These are phyloP conservation scores for Penicillium palitans DNA, from an alignment of 2,329 filamentous ascomycete species.

Conservation along the genomic window DNA sequence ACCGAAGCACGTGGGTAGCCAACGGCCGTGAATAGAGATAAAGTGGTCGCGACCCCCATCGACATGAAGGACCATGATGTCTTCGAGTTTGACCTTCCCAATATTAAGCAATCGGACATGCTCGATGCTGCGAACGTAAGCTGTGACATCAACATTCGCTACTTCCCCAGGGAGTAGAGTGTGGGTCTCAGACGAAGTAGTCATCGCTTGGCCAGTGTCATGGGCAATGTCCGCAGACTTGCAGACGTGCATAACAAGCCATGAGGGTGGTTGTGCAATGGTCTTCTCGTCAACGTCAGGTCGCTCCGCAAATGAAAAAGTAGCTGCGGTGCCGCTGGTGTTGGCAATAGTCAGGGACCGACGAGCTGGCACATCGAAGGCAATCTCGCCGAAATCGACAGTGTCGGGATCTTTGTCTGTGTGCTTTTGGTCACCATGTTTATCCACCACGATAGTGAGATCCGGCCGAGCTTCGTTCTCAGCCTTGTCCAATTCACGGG, in stretches of 20 bases:
- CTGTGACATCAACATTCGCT: slow-evolving; percentile 66
- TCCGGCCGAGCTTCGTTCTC: slow-evolving; percentile 87
- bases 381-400: slow-evolving; percentile 76
- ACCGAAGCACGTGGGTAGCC: slow-evolving; percentile 80
- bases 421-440: slow-evolving; percentile 39
- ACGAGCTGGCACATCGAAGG: slow-evolving; percentile 65
- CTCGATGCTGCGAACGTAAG: slow-evolving; percentile 63
- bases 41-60: slow-evolving; percentile 87
- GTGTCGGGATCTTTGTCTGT: slow-evolving; percentile 49
- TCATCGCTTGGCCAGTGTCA: slow-evolving; percentile 27
- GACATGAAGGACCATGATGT: slow-evolving; percentile 84
- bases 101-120: slow-evolving; percentile 72
- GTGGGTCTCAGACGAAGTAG: slow-evolving; percentile 50
- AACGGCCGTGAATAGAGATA: slow-evolving; percentile 73
- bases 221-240: slow-evolving; percentile 47
- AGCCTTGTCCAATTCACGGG: slow-evolving; percentile 79
- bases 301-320: slow-evolving; percentile 75
- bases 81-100: slow-evolving; percentile 66
- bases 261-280: slow-evolving; percentile 54
- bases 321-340: slow-evolving; percentile 78
- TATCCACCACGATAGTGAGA: slow-evolving; percentile 79
- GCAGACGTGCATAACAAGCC: slow-evolving; percentile 70
- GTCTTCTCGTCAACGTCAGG: slow-evolving; percentile 53
- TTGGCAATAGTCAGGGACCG: slow-evolving; percentile 83
- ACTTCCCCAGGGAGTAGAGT: slow-evolving; percentile 84